Evolutionary conservation across 192 early-diverging fungal genomes (phyloP), one percentile per base, ranked within the genome.

Genomic region (Backusella morwellensis): DNA sequence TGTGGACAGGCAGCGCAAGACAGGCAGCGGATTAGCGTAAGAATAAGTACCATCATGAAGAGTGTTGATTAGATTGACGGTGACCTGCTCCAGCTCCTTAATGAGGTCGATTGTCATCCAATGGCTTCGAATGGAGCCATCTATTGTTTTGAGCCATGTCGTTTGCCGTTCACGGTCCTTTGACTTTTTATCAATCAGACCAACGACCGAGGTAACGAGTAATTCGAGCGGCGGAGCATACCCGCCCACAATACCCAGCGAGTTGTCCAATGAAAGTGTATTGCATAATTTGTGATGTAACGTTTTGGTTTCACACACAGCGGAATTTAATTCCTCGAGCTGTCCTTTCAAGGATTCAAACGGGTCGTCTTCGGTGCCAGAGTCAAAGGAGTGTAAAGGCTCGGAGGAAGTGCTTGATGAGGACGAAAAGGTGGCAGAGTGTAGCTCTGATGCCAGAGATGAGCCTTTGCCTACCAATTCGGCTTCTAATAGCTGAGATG

Each of bases 171-270:
- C 78, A 29, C 74, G 50, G n/a, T 80, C 78, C 23, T 74, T 68
- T 11, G 78, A 40, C 35, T 52, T 59, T 35, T 74, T 74, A 29
- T 80, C 78, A 0, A 80, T 74, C 11, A 68, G 63, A 15, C 41
- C 38, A 3, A 79, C 52, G 6, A 54, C n/a, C 1, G 56, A 26
- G 7, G 26, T 4, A 2, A 63, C 63, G 32, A 75, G 73, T 17
- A 80, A 74, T 70, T 80, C 78, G 17, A 80, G 78, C 3, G 78
- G 74, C n/a, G 73, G 78, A 1, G 78, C 73, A 75, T 70, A 75
- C 29, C 54, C 42, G 15, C 68, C 56, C 9, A 6, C 35, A 47
- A 32, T 9, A 35, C 35, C 36, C 1, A 26, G 19, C 21, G 69
- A 73, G 12, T 12, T 23, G n/a, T 63, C 56, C 56, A 63, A 29